Conservation (phyloP, 345 rosid species). For the Lumnitzera racemosa region DNA sequence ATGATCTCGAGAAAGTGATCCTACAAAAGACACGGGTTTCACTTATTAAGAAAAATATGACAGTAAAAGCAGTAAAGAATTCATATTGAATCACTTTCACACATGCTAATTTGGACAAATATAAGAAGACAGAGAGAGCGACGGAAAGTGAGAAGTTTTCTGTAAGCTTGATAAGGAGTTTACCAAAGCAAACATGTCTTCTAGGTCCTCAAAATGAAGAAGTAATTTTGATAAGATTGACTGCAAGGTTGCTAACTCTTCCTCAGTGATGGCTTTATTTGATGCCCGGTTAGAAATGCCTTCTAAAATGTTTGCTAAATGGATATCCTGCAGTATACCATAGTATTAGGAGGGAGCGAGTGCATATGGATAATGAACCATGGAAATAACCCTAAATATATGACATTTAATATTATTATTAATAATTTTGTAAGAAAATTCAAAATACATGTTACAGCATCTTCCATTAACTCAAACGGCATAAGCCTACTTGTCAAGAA, state of each 20-base stretch:
- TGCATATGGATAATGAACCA: too few relatives aligned
- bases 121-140: constrained; percentile 1
- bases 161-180: constrained; percentile 7
- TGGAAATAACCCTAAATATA: too few relatives aligned
- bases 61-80: not conserved
- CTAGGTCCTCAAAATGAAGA: constrained; percentile 56
- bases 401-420: too few relatives aligned
- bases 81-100: too few relatives aligned
- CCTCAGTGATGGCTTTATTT: constrained; percentile 46
- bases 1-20: constrained; percentile 67
- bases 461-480: too few relatives aligned
- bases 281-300: constrained; percentile 37
- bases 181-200: constrained; percentile 65
- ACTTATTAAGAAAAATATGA: not conserved
- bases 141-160: constrained; percentile 2
- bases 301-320: constrained; percentile 49
- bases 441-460: too few relatives aligned
- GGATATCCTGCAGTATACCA: constrained; percentile 43
- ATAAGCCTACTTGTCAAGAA: too few relatives aligned
- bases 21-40: constrained; percentile 26
- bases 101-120: not conserved
- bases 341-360: constrained; percentile 15
- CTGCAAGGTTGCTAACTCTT: constrained; percentile 66
- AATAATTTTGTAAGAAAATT: too few relatives aligned
- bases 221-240: constrained; percentile 73